Base-by-base conservation (phyloP, 495 filamentous ascomycete genomes). In the Aspergillus incahuasiensis region DNA sequence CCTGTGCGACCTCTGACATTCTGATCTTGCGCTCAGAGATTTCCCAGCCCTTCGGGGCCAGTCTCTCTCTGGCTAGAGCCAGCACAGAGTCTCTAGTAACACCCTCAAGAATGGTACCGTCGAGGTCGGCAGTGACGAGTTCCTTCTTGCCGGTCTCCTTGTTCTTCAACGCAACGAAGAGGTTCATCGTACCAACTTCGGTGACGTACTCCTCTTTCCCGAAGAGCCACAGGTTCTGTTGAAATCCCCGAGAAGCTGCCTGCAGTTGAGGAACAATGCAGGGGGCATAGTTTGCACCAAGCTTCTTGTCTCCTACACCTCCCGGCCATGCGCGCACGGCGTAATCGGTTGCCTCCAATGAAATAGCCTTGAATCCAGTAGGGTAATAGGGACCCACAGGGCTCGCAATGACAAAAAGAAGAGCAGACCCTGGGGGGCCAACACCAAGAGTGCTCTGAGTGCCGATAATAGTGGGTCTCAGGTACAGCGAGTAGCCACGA, bases 321-420 rank as follows among this genome's bases (percentile, higher is more conserved):
- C 92, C 92, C 30, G 94, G 94, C 94, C 94, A 98, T 48, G 94
- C 94, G 51, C 94, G 92, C 52, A 97, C 90, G 50, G 91, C 91
- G 73, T 95, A 92, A 71, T 91, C 84, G 16, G 92, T 95, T 8
- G 94, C 92, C 74, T 96, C 92, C 38, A 98, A 78, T 1, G 88
- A 91, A 32, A 97, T 82, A 46, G 95, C 94, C 74, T 96, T 96
- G 85, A 97, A 97, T 39, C 94, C 95, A 8, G 91, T 94, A 4
- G 92, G 94, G 74, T 96, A 97, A 80, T 97, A 97, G 6, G 95
- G 95, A 0, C 95, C 95, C 9, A 98, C 94, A 54, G 95, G 95
- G 6, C 89, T 95, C 49, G 95, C 94, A 71, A 98, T 98, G 39
- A 97, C 82, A 71, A 86, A 98, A 48, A 97, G 80, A 25, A 97